Evolutionary conservation across 2,329 filamentous ascomycete species (phyloP).

Genomic region (Amesomyces nigricolor): DNA sequence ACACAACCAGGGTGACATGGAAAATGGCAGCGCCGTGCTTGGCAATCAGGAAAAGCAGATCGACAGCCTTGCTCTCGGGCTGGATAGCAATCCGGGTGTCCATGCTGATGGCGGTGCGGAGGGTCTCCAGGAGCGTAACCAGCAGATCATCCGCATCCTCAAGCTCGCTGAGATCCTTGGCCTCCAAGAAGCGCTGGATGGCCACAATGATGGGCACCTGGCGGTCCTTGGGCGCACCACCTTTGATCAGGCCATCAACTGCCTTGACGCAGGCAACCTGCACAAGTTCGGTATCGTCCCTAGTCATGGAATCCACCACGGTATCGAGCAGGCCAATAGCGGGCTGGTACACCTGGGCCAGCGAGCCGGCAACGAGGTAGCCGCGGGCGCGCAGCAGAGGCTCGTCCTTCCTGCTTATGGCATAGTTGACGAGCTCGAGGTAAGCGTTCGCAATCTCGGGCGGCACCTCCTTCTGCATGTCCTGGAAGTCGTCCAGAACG

Average conservation of each 20-base stretch:
- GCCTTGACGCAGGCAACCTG: slow-evolving; percentile 88
- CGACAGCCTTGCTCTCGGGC: slow-evolving; percentile 66
- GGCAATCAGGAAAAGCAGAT: slow-evolving; percentile 81
- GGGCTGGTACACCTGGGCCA: slow-evolving; percentile 64
- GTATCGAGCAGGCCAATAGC: slow-evolving; percentile 63
- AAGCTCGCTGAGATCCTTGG: slow-evolving; percentile 75
- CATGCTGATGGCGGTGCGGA: slow-evolving; percentile 76
- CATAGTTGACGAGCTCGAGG: slow-evolving; percentile 72
- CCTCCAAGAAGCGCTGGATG: slow-evolving; percentile 67
- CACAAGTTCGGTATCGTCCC: slow-evolving; percentile 78
- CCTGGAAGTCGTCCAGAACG: slow-evolving; percentile 75
- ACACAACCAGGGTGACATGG: slow-evolving; percentile 81
- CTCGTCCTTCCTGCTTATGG: slow-evolving; percentile 63
- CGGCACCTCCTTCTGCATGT: slow-evolving; percentile 66
- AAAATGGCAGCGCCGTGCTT: slow-evolving; percentile 86
- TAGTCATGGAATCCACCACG: slow-evolving; percentile 68
- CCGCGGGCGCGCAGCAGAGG: slow-evolving; percentile 79
- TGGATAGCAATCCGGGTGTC: slow-evolving; percentile 70
- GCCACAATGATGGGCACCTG: slow-evolving; percentile 59
- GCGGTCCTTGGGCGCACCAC: slow-evolving; percentile 44
- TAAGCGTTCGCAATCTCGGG: slow-evolving; percentile 66
- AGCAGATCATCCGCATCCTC: slow-evolving; percentile 88
- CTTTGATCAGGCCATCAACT: slow-evolving; percentile 60
- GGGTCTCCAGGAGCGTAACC: slow-evolving; percentile 79
- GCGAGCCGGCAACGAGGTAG: slow-evolving; percentile 75